Conservation (phyloP, 352 stramenopile genomes). For the Phytophthora syringae region DNA sequence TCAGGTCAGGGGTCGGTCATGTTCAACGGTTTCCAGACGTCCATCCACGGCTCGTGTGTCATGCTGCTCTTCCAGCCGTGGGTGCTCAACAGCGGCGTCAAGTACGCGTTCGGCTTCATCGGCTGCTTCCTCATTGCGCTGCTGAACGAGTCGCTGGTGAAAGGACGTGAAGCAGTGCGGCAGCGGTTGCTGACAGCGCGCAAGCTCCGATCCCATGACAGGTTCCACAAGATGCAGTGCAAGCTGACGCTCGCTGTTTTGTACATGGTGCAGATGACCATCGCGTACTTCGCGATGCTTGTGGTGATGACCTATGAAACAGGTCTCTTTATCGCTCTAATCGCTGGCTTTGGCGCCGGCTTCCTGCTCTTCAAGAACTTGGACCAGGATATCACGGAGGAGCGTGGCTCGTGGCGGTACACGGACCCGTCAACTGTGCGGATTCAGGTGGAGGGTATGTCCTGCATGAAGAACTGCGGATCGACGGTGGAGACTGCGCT, state of each 20-base stretch:
- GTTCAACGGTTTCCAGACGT: constrained; percentile 85
- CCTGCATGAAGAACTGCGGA: constrained; percentile 96
- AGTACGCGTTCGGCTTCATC: constrained; percentile 80
- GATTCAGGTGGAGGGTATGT: constrained; percentile 91
- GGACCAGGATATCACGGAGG: constrained; percentile 70
- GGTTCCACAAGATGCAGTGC: constrained; percentile 66
- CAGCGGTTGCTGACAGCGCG: constrained; percentile 50
- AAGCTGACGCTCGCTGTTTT: constrained; percentile 64
- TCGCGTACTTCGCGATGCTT: constrained; percentile 86
- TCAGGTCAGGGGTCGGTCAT: constrained; percentile 76
- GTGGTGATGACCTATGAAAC: constrained; percentile 87
- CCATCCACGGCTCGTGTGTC: constrained; percentile 74
- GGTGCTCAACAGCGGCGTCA: constrained; percentile 74
- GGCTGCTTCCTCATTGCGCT: constrained; percentile 68
- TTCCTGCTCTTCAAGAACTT: constrained; percentile 82
- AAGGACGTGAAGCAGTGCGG: constrained; percentile 57
- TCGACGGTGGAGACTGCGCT: constrained; percentile 90
- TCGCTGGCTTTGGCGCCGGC: constrained; percentile 70
- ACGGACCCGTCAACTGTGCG: constrained; percentile 74
- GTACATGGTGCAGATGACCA: constrained; percentile 86
- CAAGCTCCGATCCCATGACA: constrained; percentile 46
- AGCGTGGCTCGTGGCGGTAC: constrained; percentile 75
- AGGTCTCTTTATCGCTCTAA: constrained; percentile 73
- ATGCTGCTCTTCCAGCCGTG: constrained; percentile 82
- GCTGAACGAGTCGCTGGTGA: constrained; percentile 73